Evolutionary conservation across 371 early-diverging fungal species (phyloP).

Genomic region (Thermomucor indicae-seudaticae): DNA sequence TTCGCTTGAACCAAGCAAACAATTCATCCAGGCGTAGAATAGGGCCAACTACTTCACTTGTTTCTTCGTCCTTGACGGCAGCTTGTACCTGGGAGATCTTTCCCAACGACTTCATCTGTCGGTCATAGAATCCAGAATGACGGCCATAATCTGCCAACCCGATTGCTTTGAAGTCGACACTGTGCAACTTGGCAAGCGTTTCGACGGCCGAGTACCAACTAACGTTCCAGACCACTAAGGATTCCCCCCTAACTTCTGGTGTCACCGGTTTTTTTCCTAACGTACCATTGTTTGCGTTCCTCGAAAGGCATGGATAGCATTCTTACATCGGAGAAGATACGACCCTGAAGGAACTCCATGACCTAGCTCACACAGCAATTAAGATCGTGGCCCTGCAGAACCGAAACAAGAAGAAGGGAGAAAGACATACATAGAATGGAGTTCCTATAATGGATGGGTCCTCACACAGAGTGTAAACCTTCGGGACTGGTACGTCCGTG

Average conservation of each 20-base stretch:
- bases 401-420: no score
- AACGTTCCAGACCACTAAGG: slow-evolving; percentile 10
- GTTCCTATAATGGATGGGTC: slow-evolving; percentile 79
- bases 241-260: background rate
- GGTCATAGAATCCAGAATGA: slow-evolving; percentile 69
- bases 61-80: slow-evolving; percentile 50
- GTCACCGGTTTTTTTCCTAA: no score
- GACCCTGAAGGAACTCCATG: slow-evolving; percentile 90
- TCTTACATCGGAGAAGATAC: slow-evolving; percentile 71
- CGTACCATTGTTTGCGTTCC: slow-evolving; percentile 58
- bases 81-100: slow-evolving; percentile 71
- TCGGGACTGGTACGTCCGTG: slow-evolving; percentile 86
- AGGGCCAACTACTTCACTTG: slow-evolving; percentile 56
- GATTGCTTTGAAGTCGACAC: slow-evolving; percentile 56
- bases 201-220: slow-evolving; percentile 74
- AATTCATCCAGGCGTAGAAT: slow-evolving; percentile 69
- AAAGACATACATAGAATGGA: slow-evolving; percentile 79
- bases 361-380: slow-evolving; percentile 32
- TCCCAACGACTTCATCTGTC: slow-evolving; percentile 74
- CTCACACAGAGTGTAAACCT: slow-evolving; percentile 79
- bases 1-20: slow-evolving; percentile 67
- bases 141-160: slow-evolving; percentile 75
- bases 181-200: slow-evolving; percentile 78
- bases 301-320: slow-evolving; percentile 51
- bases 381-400: no score